Percentiles rank a stretch among this genome's conserved stretches.
Conservation (phyloP, 1,284 basidiomycete species). For the Coniferiporia weirii region DNA sequence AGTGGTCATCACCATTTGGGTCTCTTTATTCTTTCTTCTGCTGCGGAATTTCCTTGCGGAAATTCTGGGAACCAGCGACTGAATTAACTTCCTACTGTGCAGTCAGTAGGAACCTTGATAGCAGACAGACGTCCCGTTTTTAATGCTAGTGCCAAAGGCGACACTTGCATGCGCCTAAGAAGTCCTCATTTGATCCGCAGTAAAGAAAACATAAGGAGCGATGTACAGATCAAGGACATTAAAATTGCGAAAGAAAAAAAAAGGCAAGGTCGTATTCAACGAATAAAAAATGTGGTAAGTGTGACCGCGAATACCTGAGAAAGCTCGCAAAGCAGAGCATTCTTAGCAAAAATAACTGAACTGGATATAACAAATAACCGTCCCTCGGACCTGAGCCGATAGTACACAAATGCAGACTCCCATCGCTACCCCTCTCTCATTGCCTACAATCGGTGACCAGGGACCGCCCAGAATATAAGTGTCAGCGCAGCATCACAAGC, state of each 20-base stretch:
- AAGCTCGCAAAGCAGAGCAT: not conserved
- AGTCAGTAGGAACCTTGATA: too few species aligned
- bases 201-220: not conserved
- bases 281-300: not conserved
- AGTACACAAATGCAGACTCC: not conserved
- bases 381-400: not conserved
- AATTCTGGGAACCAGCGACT: too few species aligned
- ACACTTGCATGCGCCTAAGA: not conserved
- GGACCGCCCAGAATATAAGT: slow-evolving; percentile 87
- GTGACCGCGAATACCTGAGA: not conserved
- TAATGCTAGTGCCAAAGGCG: not conserved
- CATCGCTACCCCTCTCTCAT: not conserved
- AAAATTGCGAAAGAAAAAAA: slow-evolving; percentile 1
- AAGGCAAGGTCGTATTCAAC: not conserved
- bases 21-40: too few species aligned
- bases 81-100: too few species aligned
- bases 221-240: not conserved
- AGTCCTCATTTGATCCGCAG: not conserved
- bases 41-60: too few species aligned
- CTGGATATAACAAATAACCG: not conserved
- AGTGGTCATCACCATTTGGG: not conserved
- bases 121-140: not conserved
- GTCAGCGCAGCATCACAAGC: slow-evolving; percentile 72
- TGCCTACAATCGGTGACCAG: slow-evolving; percentile 72
- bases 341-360: not conserved